phyloP scores from a whole-genome alignment of 495 filamentous ascomycete species.

The Apodospora peruviana region DNA sequence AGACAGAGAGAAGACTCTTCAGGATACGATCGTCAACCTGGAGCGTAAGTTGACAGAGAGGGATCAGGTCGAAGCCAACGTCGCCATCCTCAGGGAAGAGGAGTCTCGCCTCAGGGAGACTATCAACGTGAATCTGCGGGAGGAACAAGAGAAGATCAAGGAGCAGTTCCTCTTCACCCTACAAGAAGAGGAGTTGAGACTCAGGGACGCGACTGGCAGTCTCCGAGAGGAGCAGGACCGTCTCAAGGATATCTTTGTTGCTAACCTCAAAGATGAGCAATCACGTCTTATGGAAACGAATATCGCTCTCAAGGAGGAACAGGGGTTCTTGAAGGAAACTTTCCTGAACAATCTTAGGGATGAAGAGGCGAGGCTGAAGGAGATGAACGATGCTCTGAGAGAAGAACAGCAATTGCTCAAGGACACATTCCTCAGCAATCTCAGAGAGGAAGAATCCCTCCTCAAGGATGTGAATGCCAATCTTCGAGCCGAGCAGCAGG shows the following conservation, averaged over 20 bases:
- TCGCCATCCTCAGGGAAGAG: slow-evolving; percentile 49
- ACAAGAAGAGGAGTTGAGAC: slow-evolving; percentile 17
- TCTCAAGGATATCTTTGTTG: slow-evolving; percentile 46
- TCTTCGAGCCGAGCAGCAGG: slow-evolving; percentile 7
- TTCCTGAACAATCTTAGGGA: slow-evolving; percentile 19
- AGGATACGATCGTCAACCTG: slow-evolving; percentile 74
- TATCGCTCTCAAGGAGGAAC: slow-evolving; percentile 20
- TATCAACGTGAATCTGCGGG: slow-evolving; percentile 41
- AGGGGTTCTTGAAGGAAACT: slow-evolving; percentile 17
- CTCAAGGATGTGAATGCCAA: slow-evolving; percentile 55
- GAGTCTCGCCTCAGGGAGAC: slow-evolving; percentile 33
- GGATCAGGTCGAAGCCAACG: slow-evolving; percentile 68
- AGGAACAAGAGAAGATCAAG: slow-evolving; percentile 41
- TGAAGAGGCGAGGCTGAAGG: slow-evolving; percentile 20
- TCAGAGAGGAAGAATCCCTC: slow-evolving; percentile 63
- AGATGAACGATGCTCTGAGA: slow-evolving; percentile 41
- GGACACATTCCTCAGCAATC: slow-evolving; percentile 55
- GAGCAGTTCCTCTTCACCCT: slow-evolving; percentile 21
- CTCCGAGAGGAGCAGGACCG: slow-evolving; percentile 60
- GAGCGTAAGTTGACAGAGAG: slow-evolving; percentile 74
- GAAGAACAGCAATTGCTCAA: slow-evolving; percentile 75
- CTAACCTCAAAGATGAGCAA: slow-evolving; percentile 62
- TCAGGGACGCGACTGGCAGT: slow-evolving; percentile 29
- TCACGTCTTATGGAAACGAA: slow-evolving; percentile 42
- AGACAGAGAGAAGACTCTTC: slow-evolving; percentile 70